Evolutionary conservation across 2,329 filamentous ascomycete genomes (phyloP).

Genomic region (Colletotrichum plurivorum): DNA sequence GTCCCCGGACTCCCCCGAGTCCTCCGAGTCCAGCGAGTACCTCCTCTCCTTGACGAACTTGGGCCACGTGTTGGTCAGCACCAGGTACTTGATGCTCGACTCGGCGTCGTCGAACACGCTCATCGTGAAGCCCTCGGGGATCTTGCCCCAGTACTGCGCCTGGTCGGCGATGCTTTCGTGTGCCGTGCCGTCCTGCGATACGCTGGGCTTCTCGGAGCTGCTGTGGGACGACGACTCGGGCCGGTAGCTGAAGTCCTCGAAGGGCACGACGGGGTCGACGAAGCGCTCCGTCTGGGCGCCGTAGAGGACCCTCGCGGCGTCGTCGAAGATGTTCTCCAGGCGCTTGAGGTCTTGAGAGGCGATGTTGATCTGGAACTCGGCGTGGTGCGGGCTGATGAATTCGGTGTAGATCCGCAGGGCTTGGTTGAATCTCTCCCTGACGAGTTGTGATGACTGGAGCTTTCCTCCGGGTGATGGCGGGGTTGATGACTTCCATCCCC

Average conservation of each 20-base stretch:
- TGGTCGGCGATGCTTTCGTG: constrained; percentile 3
- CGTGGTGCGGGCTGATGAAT: constrained; percentile 72
- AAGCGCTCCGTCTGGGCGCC: constrained; percentile 51
- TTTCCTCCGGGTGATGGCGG: constrained; percentile 39
- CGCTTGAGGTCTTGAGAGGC: constrained; percentile 68
- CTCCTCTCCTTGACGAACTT: constrained; percentile 46
- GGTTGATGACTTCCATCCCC: constrained; percentile 66
- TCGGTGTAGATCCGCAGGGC: constrained; percentile 74
- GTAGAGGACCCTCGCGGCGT: constrained; percentile 62
- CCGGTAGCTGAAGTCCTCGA: constrained; percentile 46
- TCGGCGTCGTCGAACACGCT: constrained; percentile 69
- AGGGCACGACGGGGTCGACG: constrained; percentile 60
- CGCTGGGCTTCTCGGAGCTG: constrained; percentile 7
- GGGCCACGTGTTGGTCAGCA: constrained; percentile 50
- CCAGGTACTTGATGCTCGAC: constrained; percentile 68
- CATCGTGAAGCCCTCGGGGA: constrained; percentile 59
- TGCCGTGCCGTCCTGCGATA: background rate
- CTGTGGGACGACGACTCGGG: constrained; percentile 9
- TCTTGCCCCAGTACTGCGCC: constrained; percentile 43
- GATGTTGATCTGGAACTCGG: constrained; percentile 78
- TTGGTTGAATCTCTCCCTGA: constrained; percentile 67
- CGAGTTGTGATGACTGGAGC: constrained; percentile 47
- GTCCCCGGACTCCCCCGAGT: constrained; percentile 30
- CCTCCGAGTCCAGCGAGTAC: constrained; percentile 36
- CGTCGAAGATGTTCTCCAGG: constrained; percentile 70